A percentile compares a stretch with the other conserved stretches of the same genome.
Evolutionary conservation across 225 moss, liverwort and hornwort genomes (phyloP).

Genomic region (Polytrichum commune): DNA sequence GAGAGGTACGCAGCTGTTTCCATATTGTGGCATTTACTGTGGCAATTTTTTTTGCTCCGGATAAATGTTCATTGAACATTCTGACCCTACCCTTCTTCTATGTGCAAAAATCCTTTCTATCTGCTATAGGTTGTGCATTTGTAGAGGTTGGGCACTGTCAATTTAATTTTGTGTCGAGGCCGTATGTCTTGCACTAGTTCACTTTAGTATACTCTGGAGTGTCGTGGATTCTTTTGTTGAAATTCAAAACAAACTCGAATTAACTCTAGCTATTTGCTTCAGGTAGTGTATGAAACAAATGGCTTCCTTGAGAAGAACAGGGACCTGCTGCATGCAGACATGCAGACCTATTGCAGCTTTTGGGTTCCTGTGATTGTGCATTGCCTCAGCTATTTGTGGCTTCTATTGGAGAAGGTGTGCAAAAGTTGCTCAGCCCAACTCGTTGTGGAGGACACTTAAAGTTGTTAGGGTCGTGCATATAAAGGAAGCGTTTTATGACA

Average conservation of each 20-base stretch:
- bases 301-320: constrained; percentile 93
- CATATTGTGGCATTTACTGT: too few relatives aligned
- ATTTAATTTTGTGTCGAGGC: too few relatives aligned
- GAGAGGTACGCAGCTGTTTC: constrained; percentile 57
- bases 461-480: background rate
- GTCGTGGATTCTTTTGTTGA: constrained; percentile 6
- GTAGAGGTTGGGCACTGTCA: too few relatives aligned
- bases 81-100: too few relatives aligned
- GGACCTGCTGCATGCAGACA: constrained; percentile 89
- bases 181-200: too few relatives aligned
- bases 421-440: constrained; percentile 62
- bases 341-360: constrained; percentile 78
- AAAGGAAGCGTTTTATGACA: background rate
- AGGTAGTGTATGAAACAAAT: constrained; percentile 90
- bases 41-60: too few relatives aligned
- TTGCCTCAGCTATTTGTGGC: constrained; percentile 75
- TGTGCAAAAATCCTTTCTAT: too few relatives aligned
- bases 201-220: background rate
- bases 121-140: too few relatives aligned
- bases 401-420: constrained; percentile 61
- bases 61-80: too few relatives aligned
- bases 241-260: too few relatives aligned
- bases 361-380: constrained; percentile 72
- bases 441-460: too few relatives aligned
- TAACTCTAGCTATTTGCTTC: constrained; percentile 13